Base-by-base conservation (phyloP, 2,329 filamentous ascomycete genomes). In the Colletotrichum sublineola region DNA sequence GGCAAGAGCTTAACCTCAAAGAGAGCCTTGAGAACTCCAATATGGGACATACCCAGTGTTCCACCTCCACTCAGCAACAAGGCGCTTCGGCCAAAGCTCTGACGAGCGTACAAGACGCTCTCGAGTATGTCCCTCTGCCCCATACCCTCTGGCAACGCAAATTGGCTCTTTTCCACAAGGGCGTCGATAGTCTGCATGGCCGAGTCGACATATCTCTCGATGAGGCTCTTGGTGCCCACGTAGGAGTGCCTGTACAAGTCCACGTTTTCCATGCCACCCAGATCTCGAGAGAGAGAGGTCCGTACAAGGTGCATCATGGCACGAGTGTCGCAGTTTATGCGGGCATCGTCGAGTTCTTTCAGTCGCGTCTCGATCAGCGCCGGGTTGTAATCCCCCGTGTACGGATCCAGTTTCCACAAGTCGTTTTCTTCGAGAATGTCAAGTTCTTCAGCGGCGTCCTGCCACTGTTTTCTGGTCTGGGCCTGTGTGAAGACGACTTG, bases 1-100 rank as follows among this genome's bases (percentile, higher is more conserved):
- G 95, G 95, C 2, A 97, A 86, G 15, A 97, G 85, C 9, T 89
- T 88, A 4, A 89, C 87, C 77, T 96, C 91, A 80, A 91, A 95
- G 3, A 97, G 86, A 5, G 92, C 88, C 80, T 97, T 97, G 67
- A 97, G 84, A 3, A 97, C 94, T 1, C 95, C 95, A 67, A 97
- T 93, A 79, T 97, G 95, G 72, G 93, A 93, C 93, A 97, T 97
- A 52, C 95, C 95, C 82, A 97, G 94, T 0, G 95, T 96, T 1
- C 93, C 94, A 2, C 95, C 95, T 9, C 95, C 95, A 5, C 94
- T 97, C 12, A 97, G 85, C 12, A 97, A 85, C 63, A 97, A 83
- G 0, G 94, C 95, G 74, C 92, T 96, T 74, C 94, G 88, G n/a
- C 94, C 94, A 78, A 95, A 97, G 46, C 93, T 93, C 78, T 95